A percentile compares a stretch with the other conserved stretches of the same genome.
phyloP scores from a whole-genome alignment of 768 basidiomycete genomes.

The Pulveroboletus sp. region DNA sequence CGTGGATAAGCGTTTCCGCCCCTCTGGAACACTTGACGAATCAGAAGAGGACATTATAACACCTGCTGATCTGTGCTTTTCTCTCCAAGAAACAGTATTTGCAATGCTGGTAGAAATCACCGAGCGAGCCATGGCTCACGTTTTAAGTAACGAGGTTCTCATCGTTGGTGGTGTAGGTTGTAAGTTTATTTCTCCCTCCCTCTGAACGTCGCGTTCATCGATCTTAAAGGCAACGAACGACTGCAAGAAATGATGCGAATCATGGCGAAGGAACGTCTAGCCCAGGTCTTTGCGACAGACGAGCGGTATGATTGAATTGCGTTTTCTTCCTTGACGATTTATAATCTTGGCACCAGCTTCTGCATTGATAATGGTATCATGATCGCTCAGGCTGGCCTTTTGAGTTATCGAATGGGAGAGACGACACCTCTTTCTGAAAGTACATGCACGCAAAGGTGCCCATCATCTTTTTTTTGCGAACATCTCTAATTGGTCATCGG shows the following conservation, averaged over 20 bases:
- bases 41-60: slow-evolving; percentile 71
- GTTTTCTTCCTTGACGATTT: background rate
- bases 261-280: slow-evolving; percentile 90
- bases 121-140: slow-evolving; percentile 98
- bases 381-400: slow-evolving; percentile 97
- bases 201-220: background rate
- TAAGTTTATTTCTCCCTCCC: slow-evolving; percentile 41
- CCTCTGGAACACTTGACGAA: slow-evolving; percentile 37
- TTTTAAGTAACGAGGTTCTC: slow-evolving; percentile 91
- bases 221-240: slow-evolving; percentile 75
- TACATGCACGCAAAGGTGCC: slow-evolving; percentile 85
- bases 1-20: slow-evolving; percentile 77
- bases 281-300: slow-evolving; percentile 91
- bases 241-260: slow-evolving; percentile 99
- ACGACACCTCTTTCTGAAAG: slow-evolving; percentile 74
- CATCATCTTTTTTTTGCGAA: background rate
- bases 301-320: slow-evolving; percentile 60
- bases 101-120: slow-evolving; percentile 99
- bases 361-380: slow-evolving; percentile 99
- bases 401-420: slow-evolving; percentile 89
- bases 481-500: slow-evolving; percentile 7
- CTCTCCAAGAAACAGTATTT: slow-evolving; percentile 94
- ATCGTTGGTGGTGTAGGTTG: slow-evolving; percentile 99
- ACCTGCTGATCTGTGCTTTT: slow-evolving; percentile 95
- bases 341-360: slow-evolving; percentile 55